Percentiles rank a stretch among this genome's conserved stretches.
phyloP scores from a whole-genome alignment of 1,284 basidiomycete genomes.

The Microbotryum violaceum region DNA sequence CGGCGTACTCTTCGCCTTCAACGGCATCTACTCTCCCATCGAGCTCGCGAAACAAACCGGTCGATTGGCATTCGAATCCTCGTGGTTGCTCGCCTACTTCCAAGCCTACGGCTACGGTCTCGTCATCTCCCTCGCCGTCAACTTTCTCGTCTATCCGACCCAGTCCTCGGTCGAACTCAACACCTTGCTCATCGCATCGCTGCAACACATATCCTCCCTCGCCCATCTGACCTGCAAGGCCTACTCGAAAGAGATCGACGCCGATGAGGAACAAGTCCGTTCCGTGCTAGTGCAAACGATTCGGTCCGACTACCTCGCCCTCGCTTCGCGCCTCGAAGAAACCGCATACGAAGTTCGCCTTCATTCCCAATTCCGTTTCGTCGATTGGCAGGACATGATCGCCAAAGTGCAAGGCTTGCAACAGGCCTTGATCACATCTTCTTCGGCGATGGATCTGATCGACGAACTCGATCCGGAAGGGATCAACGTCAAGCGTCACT shows the following conservation, averaged over 20 bases:
- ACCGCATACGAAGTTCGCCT: slow-evolving; percentile 15
- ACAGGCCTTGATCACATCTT: slow-evolving; percentile 24
- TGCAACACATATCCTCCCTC: slow-evolving; percentile 25
- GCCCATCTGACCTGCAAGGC: slow-evolving; percentile 25
- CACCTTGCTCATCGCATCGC: slow-evolving; percentile 19
- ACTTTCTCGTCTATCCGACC: slow-evolving; percentile 18
- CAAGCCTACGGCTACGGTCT: slow-evolving; percentile 20
- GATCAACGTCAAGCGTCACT: slow-evolving; percentile 16
- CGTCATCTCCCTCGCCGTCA: slow-evolving; percentile 20
- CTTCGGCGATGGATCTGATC: slow-evolving; percentile 26
- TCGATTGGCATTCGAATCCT: slow-evolving; percentile 4
- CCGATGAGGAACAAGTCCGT: slow-evolving; percentile 23
- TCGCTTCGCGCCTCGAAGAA: slow-evolving; percentile 20
- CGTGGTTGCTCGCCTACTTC: slow-evolving; percentile 18
- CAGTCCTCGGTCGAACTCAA: slow-evolving; percentile 14
- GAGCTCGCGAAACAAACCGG: background rate
- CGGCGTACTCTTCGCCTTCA: slow-evolving; percentile 25
- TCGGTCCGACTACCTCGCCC: slow-evolving; percentile 24
- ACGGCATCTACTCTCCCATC: slow-evolving; percentile 22
- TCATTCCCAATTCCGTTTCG: slow-evolving; percentile 12
- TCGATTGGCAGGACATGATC: slow-evolving; percentile 22
- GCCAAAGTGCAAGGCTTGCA: slow-evolving; percentile 21
- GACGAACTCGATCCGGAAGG: slow-evolving; percentile 20
- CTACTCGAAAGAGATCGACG: slow-evolving; percentile 14
- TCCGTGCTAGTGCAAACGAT: slow-evolving; percentile 22